A percentile compares a stretch with the other conserved stretches of the same genome.
phyloP scores from a whole-genome alignment of 2,329 filamentous ascomycete species.

The Aspergillus uvarum region DNA sequence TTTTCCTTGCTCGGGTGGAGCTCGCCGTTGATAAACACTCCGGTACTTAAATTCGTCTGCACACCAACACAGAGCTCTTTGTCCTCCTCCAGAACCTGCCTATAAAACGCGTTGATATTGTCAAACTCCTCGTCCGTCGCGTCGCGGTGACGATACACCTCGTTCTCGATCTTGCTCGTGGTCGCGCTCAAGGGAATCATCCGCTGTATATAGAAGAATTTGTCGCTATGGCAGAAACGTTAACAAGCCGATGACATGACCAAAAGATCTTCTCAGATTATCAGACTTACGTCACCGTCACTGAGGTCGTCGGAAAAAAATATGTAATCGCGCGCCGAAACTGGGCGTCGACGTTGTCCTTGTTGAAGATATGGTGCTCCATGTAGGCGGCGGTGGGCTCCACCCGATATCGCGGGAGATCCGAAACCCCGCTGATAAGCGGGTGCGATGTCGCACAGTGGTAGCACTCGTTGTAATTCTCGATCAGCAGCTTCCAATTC shows the following conservation, averaged over 20 bases:
- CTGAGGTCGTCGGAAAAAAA: conserved; percentile 30
- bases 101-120: conserved; percentile 59
- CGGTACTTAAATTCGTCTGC: conserved; percentile 60
- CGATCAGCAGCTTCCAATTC: conserved; percentile 26
- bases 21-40: conserved; percentile 62
- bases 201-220: conserved; percentile 63
- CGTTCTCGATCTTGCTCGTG: conserved; percentile 58
- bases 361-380: conserved; percentile 50
- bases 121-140: conserved; percentile 59
- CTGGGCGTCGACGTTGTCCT: conserved; percentile 50
- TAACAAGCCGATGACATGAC: conserved; percentile 10
- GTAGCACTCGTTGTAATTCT: conserved; percentile 31
- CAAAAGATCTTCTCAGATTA: neutral
- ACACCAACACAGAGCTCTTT: conserved; percentile 59
- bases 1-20: conserved; percentile 62
- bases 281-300: conserved; percentile 34
- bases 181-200: conserved; percentile 57
- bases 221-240: conserved; percentile 29
- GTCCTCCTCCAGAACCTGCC: conserved; percentile 63
- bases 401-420: conserved; percentile 56
- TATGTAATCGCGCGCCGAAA: conserved; percentile 38
- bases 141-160: conserved; percentile 62
- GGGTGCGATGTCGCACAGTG: conserved; percentile 29
- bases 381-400: conserved; percentile 52
- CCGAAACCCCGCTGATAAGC: conserved; percentile 44